Evolutionary conservation across 352 stramenopile genomes (phyloP).

Genomic region (Phytopythium mirpurense): DNA sequence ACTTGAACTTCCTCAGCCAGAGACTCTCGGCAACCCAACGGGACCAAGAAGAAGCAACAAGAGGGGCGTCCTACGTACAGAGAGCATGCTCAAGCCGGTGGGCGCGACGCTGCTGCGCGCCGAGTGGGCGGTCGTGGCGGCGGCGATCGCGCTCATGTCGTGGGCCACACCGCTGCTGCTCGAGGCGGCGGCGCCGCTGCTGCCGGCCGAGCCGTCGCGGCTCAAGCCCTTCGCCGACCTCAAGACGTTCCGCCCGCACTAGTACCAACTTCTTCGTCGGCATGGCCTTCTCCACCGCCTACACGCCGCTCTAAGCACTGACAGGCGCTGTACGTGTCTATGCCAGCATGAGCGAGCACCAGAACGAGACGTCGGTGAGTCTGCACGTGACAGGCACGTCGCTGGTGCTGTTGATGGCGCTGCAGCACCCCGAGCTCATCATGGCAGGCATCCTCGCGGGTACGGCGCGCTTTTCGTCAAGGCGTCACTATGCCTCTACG

Average conservation of each 20-base stretch:
- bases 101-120: not conserved
- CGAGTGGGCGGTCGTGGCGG: conserved; percentile 25
- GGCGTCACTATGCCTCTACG: too few species aligned
- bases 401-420: conserved; percentile 24
- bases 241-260: conserved; percentile 34
- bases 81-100: not conserved
- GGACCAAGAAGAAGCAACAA: too few species aligned
- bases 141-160: conserved; percentile 22
- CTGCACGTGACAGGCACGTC: conserved; percentile 41
- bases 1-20: too few species aligned
- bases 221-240: conserved; percentile 38
- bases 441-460: conserved; percentile 18
- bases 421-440: conserved; percentile 34
- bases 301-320: too few species aligned
- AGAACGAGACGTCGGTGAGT: conserved; percentile 35
- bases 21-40: too few species aligned
- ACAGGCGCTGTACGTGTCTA: too few species aligned
- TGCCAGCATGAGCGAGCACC: conserved; percentile 23
- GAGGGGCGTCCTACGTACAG: too few species aligned
- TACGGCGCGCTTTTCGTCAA: too few species aligned
- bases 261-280: too few species aligned
- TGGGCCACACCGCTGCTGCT: conserved; percentile 17
- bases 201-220: conserved; percentile 16
- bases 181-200: conserved; percentile 6
- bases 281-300: too few species aligned